These are phyloP conservation scores for Wickerhamomyces hampshirensis DNA, from an alignment of 805 yeast species.

Conservation along the genomic window DNA sequence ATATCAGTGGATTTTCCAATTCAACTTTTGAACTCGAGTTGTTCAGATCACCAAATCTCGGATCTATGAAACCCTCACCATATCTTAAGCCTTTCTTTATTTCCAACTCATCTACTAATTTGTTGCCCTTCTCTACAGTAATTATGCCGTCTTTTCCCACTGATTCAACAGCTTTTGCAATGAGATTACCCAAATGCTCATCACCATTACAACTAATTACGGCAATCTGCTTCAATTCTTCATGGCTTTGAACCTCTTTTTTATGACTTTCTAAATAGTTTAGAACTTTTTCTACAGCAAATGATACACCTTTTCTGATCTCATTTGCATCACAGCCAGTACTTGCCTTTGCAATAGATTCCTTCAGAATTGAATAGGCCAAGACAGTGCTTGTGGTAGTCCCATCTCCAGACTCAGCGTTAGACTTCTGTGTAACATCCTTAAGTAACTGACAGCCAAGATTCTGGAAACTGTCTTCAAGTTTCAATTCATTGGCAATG, in stretches of 20 bases:
- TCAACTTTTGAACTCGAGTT: conserved; percentile 90
- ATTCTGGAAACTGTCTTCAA: conserved; percentile 90
- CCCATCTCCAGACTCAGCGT: conserved; percentile 98
- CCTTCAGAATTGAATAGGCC: conserved; percentile 93
- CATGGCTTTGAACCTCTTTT: conserved; percentile 89
- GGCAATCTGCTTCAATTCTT: conserved; percentile 97
- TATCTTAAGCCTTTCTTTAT: conserved; percentile 98
- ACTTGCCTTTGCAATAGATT: conserved; percentile 93
- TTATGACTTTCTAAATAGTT: conserved; percentile 78
- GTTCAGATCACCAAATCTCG: conserved; percentile 77
- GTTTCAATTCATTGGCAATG: conserved; percentile 79
- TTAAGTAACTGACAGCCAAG: conserved; percentile 93
- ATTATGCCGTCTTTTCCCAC: conserved; percentile 99
- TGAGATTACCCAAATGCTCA: conserved; percentile 79
- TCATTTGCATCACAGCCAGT: conserved; percentile 99
- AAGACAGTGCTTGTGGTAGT: conserved; percentile 96
- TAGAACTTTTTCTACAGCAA: conserved; percentile 93
- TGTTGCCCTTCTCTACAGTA: conserved; percentile 96
- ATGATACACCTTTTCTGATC: conserved; percentile 93
- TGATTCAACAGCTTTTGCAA: conserved; percentile 96
- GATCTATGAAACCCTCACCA: conserved; percentile 95
- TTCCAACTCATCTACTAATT: conserved; percentile 92
- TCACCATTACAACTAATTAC: conserved; percentile 98
- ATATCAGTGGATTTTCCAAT: conserved; percentile 85
- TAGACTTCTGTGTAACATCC: conserved; percentile 96